A percentile compares a stretch with the other conserved stretches of the same genome.
Evolutionary conservation across 768 basidiomycete genomes (phyloP).

Genomic region (Leccinum obscurum): DNA sequence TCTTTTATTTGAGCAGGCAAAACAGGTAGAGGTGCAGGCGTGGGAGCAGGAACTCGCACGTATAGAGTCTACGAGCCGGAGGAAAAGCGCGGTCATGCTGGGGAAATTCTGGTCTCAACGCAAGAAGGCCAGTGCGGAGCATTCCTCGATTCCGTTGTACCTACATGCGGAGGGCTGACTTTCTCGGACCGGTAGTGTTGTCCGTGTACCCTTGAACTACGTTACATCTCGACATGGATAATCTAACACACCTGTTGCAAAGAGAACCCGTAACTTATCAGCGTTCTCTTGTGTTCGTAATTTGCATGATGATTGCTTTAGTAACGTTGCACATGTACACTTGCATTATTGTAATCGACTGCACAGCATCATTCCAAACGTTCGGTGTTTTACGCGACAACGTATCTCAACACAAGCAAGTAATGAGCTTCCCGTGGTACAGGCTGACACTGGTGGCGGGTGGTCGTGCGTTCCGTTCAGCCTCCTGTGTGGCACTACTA

Average conservation of each 20-base stretch:
- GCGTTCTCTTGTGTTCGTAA: slow-evolving; percentile 7
- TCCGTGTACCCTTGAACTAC: slow-evolving; percentile 6
- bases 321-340: slow-evolving; percentile 9
- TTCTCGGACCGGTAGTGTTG: neutral
- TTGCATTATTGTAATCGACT: slow-evolving; percentile 16
- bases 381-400: slow-evolving; percentile 1
- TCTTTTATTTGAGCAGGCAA: slow-evolving; percentile 30
- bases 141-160: slow-evolving; percentile 21
- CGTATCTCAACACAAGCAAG: neutral
- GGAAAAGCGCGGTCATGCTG: slow-evolving; percentile 40
- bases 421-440: slow-evolving; percentile 61
- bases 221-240: slow-evolving; percentile 13
- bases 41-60: slow-evolving; percentile 80
- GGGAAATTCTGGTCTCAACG: slow-evolving; percentile 29
- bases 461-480: slow-evolving; percentile 43
- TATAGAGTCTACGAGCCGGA: slow-evolving; percentile 63
- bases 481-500: slow-evolving; percentile 7
- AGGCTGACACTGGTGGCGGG: slow-evolving; percentile 48
- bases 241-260: slow-evolving; percentile 12
- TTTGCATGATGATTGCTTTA: slow-evolving; percentile 9
- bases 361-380: slow-evolving; percentile 13
- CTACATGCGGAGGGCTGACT: slow-evolving; percentile 27
- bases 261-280: slow-evolving; percentile 12
- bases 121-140: slow-evolving; percentile 28
- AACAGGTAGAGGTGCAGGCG: slow-evolving; percentile 47